Base-by-base conservation (phyloP, 306 rosid genomes). In the Pachyrhizus erosus region DNA sequence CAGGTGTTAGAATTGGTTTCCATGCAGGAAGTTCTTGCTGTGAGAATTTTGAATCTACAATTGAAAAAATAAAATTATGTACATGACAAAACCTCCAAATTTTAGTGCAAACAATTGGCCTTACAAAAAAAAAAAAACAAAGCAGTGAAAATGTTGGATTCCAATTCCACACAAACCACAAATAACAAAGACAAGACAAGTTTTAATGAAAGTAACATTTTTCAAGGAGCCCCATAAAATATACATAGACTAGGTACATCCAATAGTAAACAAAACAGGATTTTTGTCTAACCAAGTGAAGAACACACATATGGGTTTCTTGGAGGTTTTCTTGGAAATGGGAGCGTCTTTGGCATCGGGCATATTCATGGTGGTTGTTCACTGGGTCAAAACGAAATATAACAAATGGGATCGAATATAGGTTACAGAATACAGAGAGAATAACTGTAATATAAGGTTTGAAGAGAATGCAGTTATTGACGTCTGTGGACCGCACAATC, bases 21-120 rank as follows among this genome's bases (percentile, higher is more conserved):
- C 83, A 87, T 23, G 83, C 88, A 20, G 88, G 83, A 75, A 87
- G 88, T 23, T 82, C 90, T 87, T 87, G 88, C 37, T 87, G 90
- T 52, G 90, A 79, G 77, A 87, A 87, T 71, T 5, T 46, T 62
- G 88, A 75, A 82, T 87, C 90, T 84, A 62, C 79, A 49, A 18
- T n/a, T 3, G 73, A 73, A 26, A 9, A 58, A 72, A 43, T 7
- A 0, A 79, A 42, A 79, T 14, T 45, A 43, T 23, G 1, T 29
- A 48, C 70, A 55, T 67, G 17, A 37, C 4, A 61, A 61, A 13
- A 23, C 18, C 37, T 26, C n/a, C 3, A 60, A 10, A 60, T 5
- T 26, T 61, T 27, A 15, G 68, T 27, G 68, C 40, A 72, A 58
- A 80, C 40, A 33, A 68, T 51, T 79, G 27, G 18, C 45, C 57